phyloP scores from a whole-genome alignment of 768 basidiomycete species.

The Suillus brevipes region DNA sequence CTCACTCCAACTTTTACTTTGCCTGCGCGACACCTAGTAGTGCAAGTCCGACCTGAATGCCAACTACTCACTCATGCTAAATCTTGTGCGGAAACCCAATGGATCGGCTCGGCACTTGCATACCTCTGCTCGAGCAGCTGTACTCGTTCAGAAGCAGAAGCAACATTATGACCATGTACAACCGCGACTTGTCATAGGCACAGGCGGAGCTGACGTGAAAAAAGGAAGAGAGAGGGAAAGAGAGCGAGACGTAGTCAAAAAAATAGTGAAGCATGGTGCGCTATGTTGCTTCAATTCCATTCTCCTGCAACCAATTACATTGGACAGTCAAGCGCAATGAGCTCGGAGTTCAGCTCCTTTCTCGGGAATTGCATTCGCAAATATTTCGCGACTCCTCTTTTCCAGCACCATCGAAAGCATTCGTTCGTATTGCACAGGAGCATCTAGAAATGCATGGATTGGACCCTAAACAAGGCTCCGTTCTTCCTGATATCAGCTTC shows the following conservation, averaged over 20 bases:
- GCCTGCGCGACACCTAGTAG: not conserved
- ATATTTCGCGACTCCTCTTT: constrained; percentile 74
- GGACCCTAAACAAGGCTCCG: constrained; percentile 74
- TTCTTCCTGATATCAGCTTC: constrained; percentile 77
- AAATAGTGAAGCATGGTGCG: constrained; percentile 12
- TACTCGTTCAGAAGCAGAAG: constrained; percentile 5
- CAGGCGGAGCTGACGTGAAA: not conserved
- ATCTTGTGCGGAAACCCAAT: constrained; percentile 9
- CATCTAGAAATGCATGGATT: constrained; percentile 85
- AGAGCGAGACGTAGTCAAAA: not conserved
- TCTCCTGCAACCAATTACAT: not conserved
- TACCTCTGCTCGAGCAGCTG: constrained; percentile 9
- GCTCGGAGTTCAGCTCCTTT: constrained; percentile 92
- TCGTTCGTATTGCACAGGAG: constrained; percentile 72
- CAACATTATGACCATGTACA: not conserved
- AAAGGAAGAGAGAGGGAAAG: constrained; percentile 1
- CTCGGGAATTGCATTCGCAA: constrained; percentile 76
- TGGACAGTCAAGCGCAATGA: constrained; percentile 70
- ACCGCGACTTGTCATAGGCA: not conserved
- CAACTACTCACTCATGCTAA: constrained; percentile 10
- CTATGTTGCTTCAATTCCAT: not conserved
- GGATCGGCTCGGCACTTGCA: constrained; percentile 11
- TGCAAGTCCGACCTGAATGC: not conserved
- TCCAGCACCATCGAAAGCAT: constrained; percentile 56
- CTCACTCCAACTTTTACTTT: not conserved